Evolutionary conservation across 305 asterid genomes (phyloP), one percentile per base, ranked within the genome.

Genomic region (Withania somnifera): DNA sequence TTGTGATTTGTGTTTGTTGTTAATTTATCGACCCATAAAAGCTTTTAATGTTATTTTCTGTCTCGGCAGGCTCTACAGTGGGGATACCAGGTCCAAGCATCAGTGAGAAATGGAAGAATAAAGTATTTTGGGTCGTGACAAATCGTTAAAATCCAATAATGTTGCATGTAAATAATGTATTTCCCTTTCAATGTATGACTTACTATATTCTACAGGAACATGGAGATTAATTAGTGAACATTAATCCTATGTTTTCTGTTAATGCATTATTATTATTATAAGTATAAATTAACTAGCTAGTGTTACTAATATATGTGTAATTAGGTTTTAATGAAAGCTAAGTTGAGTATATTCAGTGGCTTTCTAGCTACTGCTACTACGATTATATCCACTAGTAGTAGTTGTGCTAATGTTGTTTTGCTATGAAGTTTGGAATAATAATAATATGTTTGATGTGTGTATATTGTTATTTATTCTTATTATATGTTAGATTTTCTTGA

Each of bases 21-120:
- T 42, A 42, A 42, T 14, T 3, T 42, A 42, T 42, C 50, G 3
- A 3, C 3, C 11, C 11, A 42, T 42, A 9, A 14, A 42, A 1
- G 50, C 50, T 36, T 14, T 11, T 0, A 47, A 47, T 2, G n/a
- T 3, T 47, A 3, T 13, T 5, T 50, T 14, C n/a, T 14, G 42
- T 38, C 42, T 38, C 34, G 3, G 3, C 90, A 95, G 98, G 98
- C 91, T 95, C 26, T 95, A 95, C 89, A 93, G 97, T 81, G 98
- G 94, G 54, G 95, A 93, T 50, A 88, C 93, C 1, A 88, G 93
- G 84, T 91, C 97, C 95, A 87, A 91, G 84, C 93, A 93, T 77
- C 93, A 90, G 52, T 91, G 88, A 92, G 81, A 82, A 66, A 28
- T 17, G 78, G 6, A 7, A n/a, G 15, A 15, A 30, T 1, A 63